These are phyloP conservation scores for Trichoderma sp. DNA, from an alignment of 2,329 filamentous ascomycete genomes.

Conservation along the genomic window DNA sequence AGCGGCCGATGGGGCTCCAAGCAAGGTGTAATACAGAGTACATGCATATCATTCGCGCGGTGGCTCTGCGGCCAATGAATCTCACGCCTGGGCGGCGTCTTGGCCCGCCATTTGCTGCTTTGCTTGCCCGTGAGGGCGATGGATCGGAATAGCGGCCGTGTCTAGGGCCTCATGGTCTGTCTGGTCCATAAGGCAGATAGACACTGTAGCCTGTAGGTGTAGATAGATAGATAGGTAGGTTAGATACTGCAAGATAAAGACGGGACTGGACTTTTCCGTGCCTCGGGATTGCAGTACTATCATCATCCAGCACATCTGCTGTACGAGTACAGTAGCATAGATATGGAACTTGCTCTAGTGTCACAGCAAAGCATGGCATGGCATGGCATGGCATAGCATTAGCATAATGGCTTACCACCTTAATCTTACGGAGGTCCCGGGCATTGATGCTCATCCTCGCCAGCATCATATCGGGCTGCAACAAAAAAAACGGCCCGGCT, in stretches of 20 bases:
- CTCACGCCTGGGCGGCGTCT: slow-evolving; percentile 4
- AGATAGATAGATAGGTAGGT: neutral
- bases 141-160: slow-evolving; percentile 9
- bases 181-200: neutral
- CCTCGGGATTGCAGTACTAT: neutral
- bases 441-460: neutral
- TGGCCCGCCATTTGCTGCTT: slow-evolving; percentile 15
- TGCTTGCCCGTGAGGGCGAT: neutral
- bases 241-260: neutral
- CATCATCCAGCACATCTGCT: neutral
- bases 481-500: slow-evolving; percentile 15
- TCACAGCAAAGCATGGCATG: neutral
- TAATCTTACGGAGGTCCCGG: neutral
- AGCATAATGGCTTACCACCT: neutral
- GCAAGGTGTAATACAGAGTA: neutral
- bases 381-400: neutral
- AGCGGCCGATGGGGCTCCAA: neutral
- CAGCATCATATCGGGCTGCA: slow-evolving; percentile 5
- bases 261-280: neutral
- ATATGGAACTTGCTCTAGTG: neutral
- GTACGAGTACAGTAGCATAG: neutral
- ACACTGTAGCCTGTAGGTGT: neutral
- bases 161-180: neutral
- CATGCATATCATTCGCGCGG: slow-evolving; percentile 10
- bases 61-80: slow-evolving; percentile 17